These are phyloP conservation scores for Venturiaceae sp. DNA, from an alignment of 2,329 filamentous ascomycete species.

Conservation along the genomic window DNA sequence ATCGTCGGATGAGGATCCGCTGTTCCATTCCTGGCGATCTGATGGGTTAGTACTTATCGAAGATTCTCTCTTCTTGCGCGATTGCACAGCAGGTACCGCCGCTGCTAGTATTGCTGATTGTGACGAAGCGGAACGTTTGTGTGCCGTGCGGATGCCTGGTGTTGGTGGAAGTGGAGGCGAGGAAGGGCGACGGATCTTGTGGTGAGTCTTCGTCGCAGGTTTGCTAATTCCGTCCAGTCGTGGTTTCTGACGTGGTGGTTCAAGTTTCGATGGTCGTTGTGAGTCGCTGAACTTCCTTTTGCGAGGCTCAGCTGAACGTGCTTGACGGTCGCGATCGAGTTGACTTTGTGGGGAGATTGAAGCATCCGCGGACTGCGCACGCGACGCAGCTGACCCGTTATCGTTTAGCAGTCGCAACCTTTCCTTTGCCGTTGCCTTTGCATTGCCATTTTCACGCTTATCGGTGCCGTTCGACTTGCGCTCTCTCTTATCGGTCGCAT, in stretches of 20 bases:
- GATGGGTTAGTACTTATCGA: conserved; percentile 7
- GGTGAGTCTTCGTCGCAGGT: conserved; percentile 11
- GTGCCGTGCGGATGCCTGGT: conserved; percentile 6
- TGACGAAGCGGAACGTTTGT: conserved; percentile 9
- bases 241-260: conserved; percentile 27
- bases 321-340: conserved; percentile 22
- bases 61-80: conserved; percentile 6
- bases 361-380: conserved; percentile 7
- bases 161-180: conserved; percentile 12
- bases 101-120: conserved; percentile 4
- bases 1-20: conserved; percentile 4
- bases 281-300: conserved; percentile 31
- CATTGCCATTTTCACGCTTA: conserved; percentile 5
- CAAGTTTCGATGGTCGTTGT: conserved; percentile 21
- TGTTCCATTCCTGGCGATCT: conserved; percentile 6
- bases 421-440: neutral
- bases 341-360: conserved; percentile 14
- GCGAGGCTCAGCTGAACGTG: conserved; percentile 25
- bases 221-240: conserved; percentile 1
- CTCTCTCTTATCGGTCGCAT: conserved; percentile 4
- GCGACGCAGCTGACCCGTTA: neutral
- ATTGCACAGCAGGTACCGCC: neutral
- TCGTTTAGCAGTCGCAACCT: neutral
- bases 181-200: conserved; percentile 18
- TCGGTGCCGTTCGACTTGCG: conserved; percentile 5